Conservation (phyloP, 2,329 filamentous ascomycete species). For the Aspergillus ibericus region DNA sequence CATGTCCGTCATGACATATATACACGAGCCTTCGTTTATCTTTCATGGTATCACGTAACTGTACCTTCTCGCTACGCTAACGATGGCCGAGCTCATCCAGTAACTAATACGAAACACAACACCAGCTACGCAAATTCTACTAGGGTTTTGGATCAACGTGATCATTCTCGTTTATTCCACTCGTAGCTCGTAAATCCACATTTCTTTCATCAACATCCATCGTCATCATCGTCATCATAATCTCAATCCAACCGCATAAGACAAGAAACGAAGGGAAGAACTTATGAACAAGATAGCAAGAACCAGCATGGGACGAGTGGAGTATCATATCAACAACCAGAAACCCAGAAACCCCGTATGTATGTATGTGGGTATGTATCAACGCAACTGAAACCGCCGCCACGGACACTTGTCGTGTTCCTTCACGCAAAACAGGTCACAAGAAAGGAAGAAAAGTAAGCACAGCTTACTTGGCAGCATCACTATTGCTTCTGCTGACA, state of each 20-base stretch:
- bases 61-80: too few species aligned
- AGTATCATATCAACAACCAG: not conserved
- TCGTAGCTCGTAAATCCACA: not conserved
- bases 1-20: not conserved
- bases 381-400: not conserved
- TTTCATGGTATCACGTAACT: too few species aligned
- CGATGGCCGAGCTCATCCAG: too few species aligned
- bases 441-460: not conserved
- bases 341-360: not conserved
- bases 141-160: not conserved
- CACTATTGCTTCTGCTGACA: slow-evolving; percentile 25
- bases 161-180: not conserved
- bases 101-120: too few species aligned
- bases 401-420: not conserved
- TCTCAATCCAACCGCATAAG: not conserved
- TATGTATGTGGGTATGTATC: not conserved
- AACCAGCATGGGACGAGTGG: not conserved
- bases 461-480: not conserved
- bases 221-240: not conserved
- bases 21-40: too few species aligned
- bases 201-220: not conserved
- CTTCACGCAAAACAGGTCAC: not conserved
- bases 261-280: not conserved
- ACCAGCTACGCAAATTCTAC: too few species aligned
- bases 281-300: not conserved